A percentile compares a stretch with the other conserved stretches of the same genome.
These are phyloP conservation scores for Castanea crenata DNA, from an alignment of 306 rosid species.

Conservation along the genomic window DNA sequence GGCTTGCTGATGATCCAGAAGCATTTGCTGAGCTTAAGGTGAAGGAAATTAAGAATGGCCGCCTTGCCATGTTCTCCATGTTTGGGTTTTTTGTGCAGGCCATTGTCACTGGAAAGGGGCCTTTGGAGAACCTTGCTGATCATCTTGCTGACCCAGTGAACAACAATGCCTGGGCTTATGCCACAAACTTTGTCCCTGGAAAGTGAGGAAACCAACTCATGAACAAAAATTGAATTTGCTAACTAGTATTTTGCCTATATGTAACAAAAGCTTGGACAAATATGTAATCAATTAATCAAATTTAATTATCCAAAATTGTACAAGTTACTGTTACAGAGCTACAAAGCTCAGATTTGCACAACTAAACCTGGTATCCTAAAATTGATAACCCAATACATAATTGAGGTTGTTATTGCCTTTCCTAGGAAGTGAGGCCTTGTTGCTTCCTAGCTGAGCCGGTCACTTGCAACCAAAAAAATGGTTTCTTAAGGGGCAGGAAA, in stretches of 20 bases:
- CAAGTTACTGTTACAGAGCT: background rate
- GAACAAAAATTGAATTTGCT: background rate
- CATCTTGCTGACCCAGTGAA: constrained; percentile 42
- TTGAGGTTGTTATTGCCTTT: background rate
- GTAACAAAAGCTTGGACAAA: background rate
- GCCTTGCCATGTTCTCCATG: constrained; percentile 39
- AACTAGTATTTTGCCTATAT: background rate
- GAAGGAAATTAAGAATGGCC: constrained; percentile 37
- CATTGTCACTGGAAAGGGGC: constrained; percentile 39
- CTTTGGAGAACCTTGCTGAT: constrained; percentile 40
- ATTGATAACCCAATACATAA: background rate
- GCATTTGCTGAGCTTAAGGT: constrained; percentile 44
- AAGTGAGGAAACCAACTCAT: constrained; percentile 22
- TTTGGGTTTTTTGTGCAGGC: constrained; percentile 39
- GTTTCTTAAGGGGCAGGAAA: background rate
- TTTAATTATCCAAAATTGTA: background rate
- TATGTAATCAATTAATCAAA: background rate
- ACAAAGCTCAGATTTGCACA: background rate
- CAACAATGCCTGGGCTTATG: constrained; percentile 33
- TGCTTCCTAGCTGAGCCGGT: background rate
- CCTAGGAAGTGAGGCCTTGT: background rate
- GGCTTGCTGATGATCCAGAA: constrained; percentile 39
- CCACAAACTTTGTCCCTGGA: constrained; percentile 37
- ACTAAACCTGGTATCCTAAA: background rate
- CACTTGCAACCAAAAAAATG: background rate